Evolutionary conservation across 225 moss, liverwort and hornwort genomes (phyloP), one percentile per base, ranked within the genome.

Genomic region (Anthoceros angustus): DNA sequence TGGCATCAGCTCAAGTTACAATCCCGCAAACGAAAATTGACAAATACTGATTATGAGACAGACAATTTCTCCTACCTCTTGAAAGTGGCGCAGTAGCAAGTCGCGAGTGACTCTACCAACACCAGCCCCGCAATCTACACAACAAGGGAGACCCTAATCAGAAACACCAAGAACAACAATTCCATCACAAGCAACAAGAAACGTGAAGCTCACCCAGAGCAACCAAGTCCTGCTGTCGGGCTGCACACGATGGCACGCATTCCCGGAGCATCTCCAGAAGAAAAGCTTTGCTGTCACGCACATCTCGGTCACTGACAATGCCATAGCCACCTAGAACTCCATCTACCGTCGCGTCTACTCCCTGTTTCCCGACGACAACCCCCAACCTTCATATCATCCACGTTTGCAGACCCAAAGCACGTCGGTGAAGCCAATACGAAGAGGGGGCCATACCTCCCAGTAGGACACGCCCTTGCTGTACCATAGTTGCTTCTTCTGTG

Each of bases 251-350:
- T 25, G 72, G 76, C 7, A 74, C 78, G 69, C 72, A 74, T 73
- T 83, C 85, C 66, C 70, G 80, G 69, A 80, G 78, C 43, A 86
- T 74, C 71, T 92, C 87, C 21, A 77, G 74, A 64, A 98, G 79
- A 50, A 98, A 98, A 61, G 79, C 79, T 46, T 86, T 84, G 71
- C 98, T 98, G 80, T 92, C 98, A 40, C 83, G 61, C 63, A 98
- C 78, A 77, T 98, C 98, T 65, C 87, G 91, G 63, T 76, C 84
- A 71, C 84, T 89, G 60, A 98, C 75, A 70, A 78, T 86, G 40
- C 92, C 98, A 63, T 98, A 98, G 39, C 98, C 98, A 5, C 92
- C 92, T 70, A 98, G 76, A 42, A 98, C 92, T 70, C 98, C 98
- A 76, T 98, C 87, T 62, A 98, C 82, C 46, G 92, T 88, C 38